These are phyloP conservation scores for Zymoseptoria brevis DNA, from an alignment of 2,329 filamentous ascomycete species.

Conservation along the genomic window DNA sequence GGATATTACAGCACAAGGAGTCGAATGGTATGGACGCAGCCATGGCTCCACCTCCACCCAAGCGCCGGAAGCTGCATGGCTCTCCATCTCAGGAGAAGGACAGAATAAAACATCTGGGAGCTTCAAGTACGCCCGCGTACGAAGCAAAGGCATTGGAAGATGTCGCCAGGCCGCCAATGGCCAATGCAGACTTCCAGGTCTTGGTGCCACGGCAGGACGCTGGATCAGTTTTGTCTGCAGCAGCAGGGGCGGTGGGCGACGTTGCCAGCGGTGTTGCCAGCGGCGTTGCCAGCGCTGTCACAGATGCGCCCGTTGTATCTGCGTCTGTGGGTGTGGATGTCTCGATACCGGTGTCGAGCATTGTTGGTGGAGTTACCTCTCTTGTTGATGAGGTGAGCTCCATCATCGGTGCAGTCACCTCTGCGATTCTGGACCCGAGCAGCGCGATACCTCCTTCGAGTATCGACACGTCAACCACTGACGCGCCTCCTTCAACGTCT, in stretches of 20 bases:
- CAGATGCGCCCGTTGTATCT: neutral
- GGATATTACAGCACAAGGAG: neutral
- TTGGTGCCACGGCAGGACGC: slow-evolving; percentile 19
- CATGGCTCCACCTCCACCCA: slow-evolving; percentile 24
- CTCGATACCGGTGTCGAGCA: neutral
- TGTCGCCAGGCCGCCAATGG: slow-evolving; percentile 14
- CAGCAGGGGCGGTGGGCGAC: neutral
- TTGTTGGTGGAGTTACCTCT: neutral
- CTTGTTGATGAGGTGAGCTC: neutral
- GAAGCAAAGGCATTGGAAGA: neutral
- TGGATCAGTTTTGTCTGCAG: neutral
- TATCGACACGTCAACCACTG: neutral
- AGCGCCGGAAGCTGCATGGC: slow-evolving; percentile 16
- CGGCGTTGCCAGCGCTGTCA: neutral
- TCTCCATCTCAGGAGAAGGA: neutral
- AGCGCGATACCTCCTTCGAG: neutral
- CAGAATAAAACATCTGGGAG: neutral
- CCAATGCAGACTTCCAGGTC: slow-evolving; percentile 11
- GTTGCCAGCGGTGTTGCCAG: neutral
- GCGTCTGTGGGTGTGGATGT: neutral
- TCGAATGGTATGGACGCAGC: slow-evolving; percentile 13
- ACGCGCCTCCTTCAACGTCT: neutral
- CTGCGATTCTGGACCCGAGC: neutral
- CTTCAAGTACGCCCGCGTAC: neutral
- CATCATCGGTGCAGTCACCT: neutral